Evolutionary conservation across 805 yeast species (phyloP).

Genomic region (Millerago galiae): DNA sequence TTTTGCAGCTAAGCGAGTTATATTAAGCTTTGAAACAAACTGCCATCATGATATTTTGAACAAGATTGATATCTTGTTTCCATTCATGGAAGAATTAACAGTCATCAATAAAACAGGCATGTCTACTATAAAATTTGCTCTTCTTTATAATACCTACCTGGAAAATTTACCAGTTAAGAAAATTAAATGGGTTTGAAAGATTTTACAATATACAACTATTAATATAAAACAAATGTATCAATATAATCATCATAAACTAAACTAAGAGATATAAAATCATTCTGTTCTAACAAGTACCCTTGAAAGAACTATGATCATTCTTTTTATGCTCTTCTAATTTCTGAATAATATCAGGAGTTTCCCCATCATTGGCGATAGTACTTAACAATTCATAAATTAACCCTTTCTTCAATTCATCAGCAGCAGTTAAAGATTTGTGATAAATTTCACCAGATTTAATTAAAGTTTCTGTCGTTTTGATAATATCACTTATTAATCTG

Average conservation of each 20-base stretch:
- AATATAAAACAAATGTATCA: neutral
- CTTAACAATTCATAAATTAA: slow-evolving; percentile 42
- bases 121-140: too few species aligned
- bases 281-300: slow-evolving; percentile 19
- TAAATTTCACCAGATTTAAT: slow-evolving; percentile 37
- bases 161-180: neutral
- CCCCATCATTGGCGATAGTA: slow-evolving; percentile 52
- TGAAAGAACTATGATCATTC: slow-evolving; percentile 23
- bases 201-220: too few species aligned
- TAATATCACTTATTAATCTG: slow-evolving; percentile 56
- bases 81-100: too few species aligned
- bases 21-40: too few species aligned
- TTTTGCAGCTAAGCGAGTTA: too few species aligned
- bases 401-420: slow-evolving; percentile 21
- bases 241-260: neutral
- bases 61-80: too few species aligned
- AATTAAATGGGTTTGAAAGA: too few species aligned
- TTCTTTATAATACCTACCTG: too few species aligned
- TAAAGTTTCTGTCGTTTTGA: slow-evolving; percentile 46
- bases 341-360: slow-evolving; percentile 22
- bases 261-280: too few species aligned
- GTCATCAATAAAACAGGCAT: too few species aligned
- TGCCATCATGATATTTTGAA: too few species aligned
- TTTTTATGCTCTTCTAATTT: slow-evolving; percentile 16
- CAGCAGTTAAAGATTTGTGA: slow-evolving; percentile 6